Evolutionary conservation across 176 grass and related monocot species (phyloP), one percentile per base, ranked within the genome.

Genomic region (Triticum turgidum): DNA sequence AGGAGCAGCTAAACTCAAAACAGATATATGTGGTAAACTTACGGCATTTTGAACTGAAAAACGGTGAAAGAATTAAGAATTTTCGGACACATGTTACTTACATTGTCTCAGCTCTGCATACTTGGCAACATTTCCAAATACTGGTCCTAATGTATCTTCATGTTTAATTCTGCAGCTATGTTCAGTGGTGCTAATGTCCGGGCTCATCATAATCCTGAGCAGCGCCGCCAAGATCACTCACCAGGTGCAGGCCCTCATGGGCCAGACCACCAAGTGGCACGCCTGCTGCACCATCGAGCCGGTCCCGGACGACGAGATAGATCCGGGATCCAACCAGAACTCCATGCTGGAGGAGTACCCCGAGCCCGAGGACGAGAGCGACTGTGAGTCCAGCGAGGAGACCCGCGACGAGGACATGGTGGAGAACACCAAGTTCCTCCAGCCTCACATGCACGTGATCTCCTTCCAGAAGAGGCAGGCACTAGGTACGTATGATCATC

Each of bases 201-300:
- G 96, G 58, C 86, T 98, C 17, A 84, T 91, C 69, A 91, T 98
- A 78, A 95, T 94, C 84, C 73, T 96, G 59, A 92, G 93, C 75
- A 96, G 96, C 49, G 93, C 93, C 4, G 92, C 92, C 2, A 96
- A 94, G 86, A 98, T 98, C 79, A 98, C 96, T 12, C 96, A 98
- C 87, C 94, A 98, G 82, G 96, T 92, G 4, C 96, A 94, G 79
- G 86, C 96, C 5, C 90, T 98, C 17, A 94, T 92, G 11, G 87
- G 96, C 14, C 96, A 96, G 80, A 93, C 92, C 56, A 88, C 96
- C 45, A 98, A 98, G 77, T 96, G 96, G 96, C 93, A 98, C 77
- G 93, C 92, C 21, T 98, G 96, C 69, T 91, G 93, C 67, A 98
- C 96, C 41, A 94, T 96, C 39, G 93, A 89, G 51, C 89, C 78